Evolutionary conservation across 1,139 yeast genomes (phyloP).

Genomic region (Pichiaceae sp.): DNA sequence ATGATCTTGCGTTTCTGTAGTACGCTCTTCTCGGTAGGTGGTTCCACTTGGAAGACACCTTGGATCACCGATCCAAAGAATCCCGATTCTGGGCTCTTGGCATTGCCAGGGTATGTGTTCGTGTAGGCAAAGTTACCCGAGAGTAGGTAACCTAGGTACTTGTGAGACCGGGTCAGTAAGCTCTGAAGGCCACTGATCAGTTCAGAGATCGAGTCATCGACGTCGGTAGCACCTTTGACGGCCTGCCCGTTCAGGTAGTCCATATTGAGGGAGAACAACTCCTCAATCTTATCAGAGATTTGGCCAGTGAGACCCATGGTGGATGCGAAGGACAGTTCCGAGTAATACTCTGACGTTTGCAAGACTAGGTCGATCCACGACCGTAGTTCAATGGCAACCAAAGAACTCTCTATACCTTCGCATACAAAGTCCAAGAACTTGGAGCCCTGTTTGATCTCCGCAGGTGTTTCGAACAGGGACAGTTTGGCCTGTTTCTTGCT

Average conservation of each 20-base stretch:
- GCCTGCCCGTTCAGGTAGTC: not conserved
- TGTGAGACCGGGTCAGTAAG: conserved; percentile 53
- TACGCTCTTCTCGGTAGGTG: conserved; percentile 49
- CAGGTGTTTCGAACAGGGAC: conserved; percentile 13
- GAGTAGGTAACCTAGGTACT: conserved; percentile 29
- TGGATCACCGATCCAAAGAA: conserved; percentile 73
- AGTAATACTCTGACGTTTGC: conserved; percentile 15
- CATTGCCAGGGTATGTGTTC: conserved; percentile 6
- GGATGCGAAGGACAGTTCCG: conserved; percentile 36
- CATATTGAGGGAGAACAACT: conserved; percentile 23
- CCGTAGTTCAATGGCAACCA: conserved; percentile 13
- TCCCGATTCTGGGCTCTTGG: conserved; percentile 31
- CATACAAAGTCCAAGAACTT: conserved; percentile 18
- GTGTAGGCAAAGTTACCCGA: conserved; percentile 22
- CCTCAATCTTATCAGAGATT: conserved; percentile 37
- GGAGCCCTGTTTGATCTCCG: conserved; percentile 7
- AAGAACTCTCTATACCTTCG: conserved; percentile 15
- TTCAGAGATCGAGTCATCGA: conserved; percentile 41
- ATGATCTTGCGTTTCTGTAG: conserved; percentile 48
- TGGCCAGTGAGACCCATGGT: conserved; percentile 41
- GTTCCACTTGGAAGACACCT: conserved; percentile 80
- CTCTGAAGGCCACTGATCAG: conserved; percentile 62
- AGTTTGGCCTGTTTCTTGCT: conserved; percentile 11
- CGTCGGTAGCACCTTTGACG: conserved; percentile 13
- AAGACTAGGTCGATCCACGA: conserved; percentile 21